phyloP scores from a whole-genome alignment of 129 eudicot species.

The Centaurea solstitialis region DNA sequence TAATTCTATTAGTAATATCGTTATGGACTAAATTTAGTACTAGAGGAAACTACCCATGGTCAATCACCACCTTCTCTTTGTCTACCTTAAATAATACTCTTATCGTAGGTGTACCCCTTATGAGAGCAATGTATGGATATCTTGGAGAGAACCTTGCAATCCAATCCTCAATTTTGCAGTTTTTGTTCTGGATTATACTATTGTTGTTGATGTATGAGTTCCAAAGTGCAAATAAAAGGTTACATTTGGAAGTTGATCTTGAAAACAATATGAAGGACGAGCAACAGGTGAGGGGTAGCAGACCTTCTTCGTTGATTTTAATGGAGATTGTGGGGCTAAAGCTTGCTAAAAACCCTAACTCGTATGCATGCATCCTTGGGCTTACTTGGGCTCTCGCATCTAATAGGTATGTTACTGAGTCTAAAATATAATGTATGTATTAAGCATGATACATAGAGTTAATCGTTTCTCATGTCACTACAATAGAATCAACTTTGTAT shows the following conservation, averaged over 20 bases:
- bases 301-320: constrained; percentile 20
- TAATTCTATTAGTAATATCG: constrained; percentile 11
- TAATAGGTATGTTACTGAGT: constrained; percentile 27
- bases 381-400: constrained; percentile 47
- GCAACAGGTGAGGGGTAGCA: background rate
- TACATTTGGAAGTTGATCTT: constrained; percentile 21
- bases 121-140: constrained; percentile 49
- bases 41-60: constrained; percentile 37
- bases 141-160: constrained; percentile 40
- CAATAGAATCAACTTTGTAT: no score
- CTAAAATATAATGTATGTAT: no score
- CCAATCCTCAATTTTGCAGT: constrained; percentile 40
- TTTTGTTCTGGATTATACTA: constrained; percentile 35
- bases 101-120: constrained; percentile 46
- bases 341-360: constrained; percentile 50
- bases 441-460: no score
- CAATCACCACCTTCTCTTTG: constrained; percentile 41
- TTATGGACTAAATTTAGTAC: constrained; percentile 41
- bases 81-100: constrained; percentile 38
- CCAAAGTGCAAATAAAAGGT: constrained; percentile 15
- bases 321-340: constrained; percentile 39
- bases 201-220: constrained; percentile 43
- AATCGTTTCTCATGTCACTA: no score
- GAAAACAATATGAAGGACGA: background rate
- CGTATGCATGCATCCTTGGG: constrained; percentile 46